Base-by-base conservation (phyloP, 2,329 filamentous ascomycete genomes). In the Aspergillus alliaceus region DNA sequence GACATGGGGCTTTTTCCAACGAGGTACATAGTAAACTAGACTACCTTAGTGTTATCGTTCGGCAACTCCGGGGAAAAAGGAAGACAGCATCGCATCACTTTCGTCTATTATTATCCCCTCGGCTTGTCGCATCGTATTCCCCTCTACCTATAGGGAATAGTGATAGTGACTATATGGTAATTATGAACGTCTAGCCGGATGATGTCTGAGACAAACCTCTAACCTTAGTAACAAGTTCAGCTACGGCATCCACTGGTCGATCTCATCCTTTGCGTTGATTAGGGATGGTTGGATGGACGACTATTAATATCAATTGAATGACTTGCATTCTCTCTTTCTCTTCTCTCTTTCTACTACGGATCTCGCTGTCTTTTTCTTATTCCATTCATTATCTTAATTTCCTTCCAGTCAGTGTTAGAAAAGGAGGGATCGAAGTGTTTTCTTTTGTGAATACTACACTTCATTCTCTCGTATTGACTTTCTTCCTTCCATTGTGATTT, bases 161-260 rank as follows among this genome's bases (percentile, higher is more conserved):
- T 58, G 55, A 53, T 52, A 56, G 39, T 40, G 46, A 58, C 53
- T 55, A 61, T 56, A 29, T 15, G 32, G 29, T 40, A 52, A 53
- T 57, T 25, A 34, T 37, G 40, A 34, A n/a, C 49, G 52, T 54
- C 49, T 61, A 54, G 55, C 25, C 35, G 31, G 31, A 37, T 18
- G 27, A 50, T 29, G 54, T 61, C 63, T 67, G 64, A 67, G 64
- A 67, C 65, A 67, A 56, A 52, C 55, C 56, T 58, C 64, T 58
- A 51, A 55, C 57, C 52, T 58, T 55, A 61, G 59, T 59, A 59
- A 61, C 60, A 60, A 60, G 58, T 57, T 62, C 60, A 61, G 60
- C 59, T 62, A 53, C 56, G 56, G 53, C 60, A 55, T 39, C 52
- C 31, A 31, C 48, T 44, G 60, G 59, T 32, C 59, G 59, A 63